These are phyloP conservation scores for Thermochaetoides thermophila DNA, from an alignment of 495 filamentous ascomycete genomes.

Conservation along the genomic window DNA sequence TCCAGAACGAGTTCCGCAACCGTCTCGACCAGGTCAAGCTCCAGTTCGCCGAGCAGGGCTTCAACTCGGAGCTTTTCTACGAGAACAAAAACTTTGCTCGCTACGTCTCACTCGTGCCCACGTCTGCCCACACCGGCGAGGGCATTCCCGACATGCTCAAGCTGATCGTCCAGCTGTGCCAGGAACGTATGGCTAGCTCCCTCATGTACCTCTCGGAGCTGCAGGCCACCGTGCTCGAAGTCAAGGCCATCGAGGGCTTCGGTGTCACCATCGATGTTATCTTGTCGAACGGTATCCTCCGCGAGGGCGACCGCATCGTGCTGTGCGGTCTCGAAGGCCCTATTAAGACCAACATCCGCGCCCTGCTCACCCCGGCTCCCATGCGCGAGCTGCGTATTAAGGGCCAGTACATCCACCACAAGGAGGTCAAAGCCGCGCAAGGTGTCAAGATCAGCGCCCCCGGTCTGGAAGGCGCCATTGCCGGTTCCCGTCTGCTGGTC, in stretches of 20 bases:
- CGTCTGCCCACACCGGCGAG: constrained; percentile 93
- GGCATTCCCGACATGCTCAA: constrained; percentile 99
- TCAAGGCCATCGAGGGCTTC: constrained; percentile 96
- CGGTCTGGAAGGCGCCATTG: constrained; percentile 90
- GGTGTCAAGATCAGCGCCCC: constrained; percentile 99
- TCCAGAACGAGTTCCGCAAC: constrained; percentile 88
- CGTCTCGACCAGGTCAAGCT: constrained; percentile 84
- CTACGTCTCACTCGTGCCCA: constrained; percentile 88
- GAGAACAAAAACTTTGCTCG: constrained; percentile 95
- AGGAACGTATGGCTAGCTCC: constrained; percentile 94
- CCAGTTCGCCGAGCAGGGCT: constrained; percentile 87
- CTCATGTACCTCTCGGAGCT: constrained; percentile 98
- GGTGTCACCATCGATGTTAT: constrained; percentile 99
- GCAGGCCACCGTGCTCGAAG: constrained; percentile 94
- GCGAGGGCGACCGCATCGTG: constrained; percentile 88
- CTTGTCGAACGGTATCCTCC: constrained; percentile 86
- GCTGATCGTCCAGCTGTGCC: constrained; percentile 76
- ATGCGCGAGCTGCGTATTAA: constrained; percentile 90
- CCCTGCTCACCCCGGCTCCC: constrained; percentile 86
- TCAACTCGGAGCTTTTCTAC: constrained; percentile 93
- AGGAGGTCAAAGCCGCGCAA: constrained; percentile 94
- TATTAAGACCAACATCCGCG: constrained; percentile 89
- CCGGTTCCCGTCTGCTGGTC: constrained; percentile 85
- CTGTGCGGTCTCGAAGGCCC: constrained; percentile 90
- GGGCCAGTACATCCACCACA: constrained; percentile 93